These are phyloP conservation scores for Fusarium tricinctum DNA, from an alignment of 2,329 filamentous ascomycete genomes.

Conservation along the genomic window DNA sequence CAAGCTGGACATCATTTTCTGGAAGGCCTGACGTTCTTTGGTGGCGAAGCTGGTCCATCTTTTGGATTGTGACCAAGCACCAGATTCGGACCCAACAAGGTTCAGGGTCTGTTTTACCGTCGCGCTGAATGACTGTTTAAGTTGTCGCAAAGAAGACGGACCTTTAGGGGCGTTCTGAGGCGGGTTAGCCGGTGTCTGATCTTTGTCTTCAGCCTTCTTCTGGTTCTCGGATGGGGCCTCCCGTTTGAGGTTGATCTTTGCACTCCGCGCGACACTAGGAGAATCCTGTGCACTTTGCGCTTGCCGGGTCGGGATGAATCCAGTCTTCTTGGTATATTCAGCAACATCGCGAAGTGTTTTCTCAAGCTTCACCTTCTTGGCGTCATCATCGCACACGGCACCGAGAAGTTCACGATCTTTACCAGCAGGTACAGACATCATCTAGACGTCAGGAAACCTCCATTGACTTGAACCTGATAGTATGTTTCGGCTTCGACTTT, in stretches of 20 bases:
- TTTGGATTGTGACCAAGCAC: constrained; percentile 57
- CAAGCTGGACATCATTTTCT: constrained; percentile 55
- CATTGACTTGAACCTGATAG: constrained; percentile 3
- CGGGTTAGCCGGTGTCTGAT: not conserved
- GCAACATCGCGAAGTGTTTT: constrained; percentile 26
- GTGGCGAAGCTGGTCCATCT: constrained; percentile 57
- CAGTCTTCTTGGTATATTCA: constrained; percentile 24
- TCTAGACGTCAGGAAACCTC: constrained; percentile 32
- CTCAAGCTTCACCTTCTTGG: constrained; percentile 11
- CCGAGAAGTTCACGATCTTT: constrained; percentile 25
- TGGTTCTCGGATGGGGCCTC: not conserved
- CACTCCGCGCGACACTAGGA: not conserved
- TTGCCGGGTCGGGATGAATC: constrained; percentile 39
- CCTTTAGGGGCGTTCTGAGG: constrained; percentile 31
- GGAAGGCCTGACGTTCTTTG: constrained; percentile 53
- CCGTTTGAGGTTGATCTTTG: constrained; percentile 5
- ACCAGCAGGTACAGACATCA: constrained; percentile 31
- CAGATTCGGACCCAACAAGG: constrained; percentile 36
- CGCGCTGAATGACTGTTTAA: constrained; percentile 21
- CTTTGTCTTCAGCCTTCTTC: constrained; percentile 1
- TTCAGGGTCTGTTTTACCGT: constrained; percentile 14
- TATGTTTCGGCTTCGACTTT: constrained; percentile 1
- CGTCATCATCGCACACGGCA: constrained; percentile 4
- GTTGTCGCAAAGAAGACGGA: constrained; percentile 23
- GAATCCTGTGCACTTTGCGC: constrained; percentile 22